Conservation (phyloP, 441 rosid species). For the Theobroma grandiflorum region DNA sequence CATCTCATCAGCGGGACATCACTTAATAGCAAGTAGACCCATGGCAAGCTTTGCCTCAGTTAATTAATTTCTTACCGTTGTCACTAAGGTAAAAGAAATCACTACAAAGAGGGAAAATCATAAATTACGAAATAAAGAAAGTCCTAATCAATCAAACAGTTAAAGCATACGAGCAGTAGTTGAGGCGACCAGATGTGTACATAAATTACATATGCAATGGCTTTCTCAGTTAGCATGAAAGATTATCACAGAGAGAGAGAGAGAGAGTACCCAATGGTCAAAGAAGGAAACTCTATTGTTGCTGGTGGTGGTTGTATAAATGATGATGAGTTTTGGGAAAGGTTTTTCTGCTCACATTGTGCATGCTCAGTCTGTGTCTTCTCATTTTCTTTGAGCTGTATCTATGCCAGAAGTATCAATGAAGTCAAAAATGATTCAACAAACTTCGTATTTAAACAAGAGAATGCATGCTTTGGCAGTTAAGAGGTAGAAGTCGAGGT, state of each 20-base stretch:
- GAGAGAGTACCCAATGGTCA: slow-evolving; percentile 45
- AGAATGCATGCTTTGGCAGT: neutral
- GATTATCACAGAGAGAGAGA: slow-evolving; percentile 9
- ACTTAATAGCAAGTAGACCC: neutral
- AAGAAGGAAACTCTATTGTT: slow-evolving; percentile 31
- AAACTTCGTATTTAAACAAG: neutral
- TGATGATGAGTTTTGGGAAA: slow-evolving; percentile 31
- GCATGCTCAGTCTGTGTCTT: slow-evolving; percentile 30
- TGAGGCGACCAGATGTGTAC: neutral
- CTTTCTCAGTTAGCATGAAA: neutral
- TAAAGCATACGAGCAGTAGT: neutral
- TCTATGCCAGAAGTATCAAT: slow-evolving; percentile 6
- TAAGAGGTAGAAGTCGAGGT: neutral
- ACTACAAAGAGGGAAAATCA: neutral
- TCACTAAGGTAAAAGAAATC: neutral
- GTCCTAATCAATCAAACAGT: neutral
- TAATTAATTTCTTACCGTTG: neutral
- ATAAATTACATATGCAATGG: neutral
- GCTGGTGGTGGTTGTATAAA: slow-evolving; percentile 32
- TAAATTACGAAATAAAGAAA: neutral
- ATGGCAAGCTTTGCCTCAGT: neutral
- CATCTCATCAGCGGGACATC: neutral
- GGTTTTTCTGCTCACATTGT: slow-evolving; percentile 41
- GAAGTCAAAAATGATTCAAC: neutral
- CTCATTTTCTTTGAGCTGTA: slow-evolving; percentile 53